phyloP scores from a whole-genome alignment of 2,329 filamentous ascomycete genomes.

The Penicillium sp. region DNA sequence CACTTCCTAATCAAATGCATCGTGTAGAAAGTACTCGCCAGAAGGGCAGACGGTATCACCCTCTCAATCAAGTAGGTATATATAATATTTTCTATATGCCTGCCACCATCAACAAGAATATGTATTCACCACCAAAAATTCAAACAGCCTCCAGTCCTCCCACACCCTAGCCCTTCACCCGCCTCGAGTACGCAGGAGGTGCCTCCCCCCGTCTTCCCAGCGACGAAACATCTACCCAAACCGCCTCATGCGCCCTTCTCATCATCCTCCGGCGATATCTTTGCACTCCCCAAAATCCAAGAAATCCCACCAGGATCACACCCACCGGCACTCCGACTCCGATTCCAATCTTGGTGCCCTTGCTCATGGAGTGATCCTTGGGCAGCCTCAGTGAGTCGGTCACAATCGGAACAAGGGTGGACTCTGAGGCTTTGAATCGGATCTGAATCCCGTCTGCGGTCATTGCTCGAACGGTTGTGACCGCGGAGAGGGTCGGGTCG shows the following conservation, averaged over 20 bases:
- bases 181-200: slow-evolving; percentile 1
- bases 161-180: not conserved
- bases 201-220: not conserved
- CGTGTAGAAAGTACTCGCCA: too few relatives aligned
- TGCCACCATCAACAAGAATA: too few relatives aligned
- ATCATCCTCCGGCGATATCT: not conserved
- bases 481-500: slow-evolving; percentile 4
- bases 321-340: not conserved
- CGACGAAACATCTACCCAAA: not conserved
- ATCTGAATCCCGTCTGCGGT: slow-evolving; percentile 13
- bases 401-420: slow-evolving; percentile 5
- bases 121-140: too few relatives aligned
- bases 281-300: not conserved
- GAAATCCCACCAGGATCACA: not conserved
- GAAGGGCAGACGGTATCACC: too few relatives aligned
- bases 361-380: not conserved
- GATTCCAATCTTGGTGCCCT: not conserved
- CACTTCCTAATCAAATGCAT: too few relatives aligned
- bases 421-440: slow-evolving; percentile 11
- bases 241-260: not conserved
- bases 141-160: not conserved
- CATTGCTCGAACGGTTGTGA: slow-evolving; percentile 1
- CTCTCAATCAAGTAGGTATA: too few relatives aligned
- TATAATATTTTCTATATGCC: too few relatives aligned
- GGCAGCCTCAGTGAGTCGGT: slow-evolving; percentile 2